Evolutionary conservation across 2,329 filamentous ascomycete species (phyloP).

Genomic region (Phaeosphaeriaceae sp.): DNA sequence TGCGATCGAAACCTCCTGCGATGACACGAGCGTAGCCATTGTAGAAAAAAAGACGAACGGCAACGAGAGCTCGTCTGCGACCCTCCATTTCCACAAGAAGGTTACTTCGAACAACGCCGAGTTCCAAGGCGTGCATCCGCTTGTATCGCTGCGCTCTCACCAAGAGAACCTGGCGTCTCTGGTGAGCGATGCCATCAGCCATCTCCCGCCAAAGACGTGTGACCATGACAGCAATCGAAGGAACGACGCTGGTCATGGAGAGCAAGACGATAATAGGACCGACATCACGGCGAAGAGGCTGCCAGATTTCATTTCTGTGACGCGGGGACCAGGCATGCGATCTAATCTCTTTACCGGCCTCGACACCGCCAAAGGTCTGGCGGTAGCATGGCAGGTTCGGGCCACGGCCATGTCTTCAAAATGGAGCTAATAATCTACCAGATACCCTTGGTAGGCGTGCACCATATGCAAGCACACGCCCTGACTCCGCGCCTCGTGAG

Average conservation of each 20-base stretch:
- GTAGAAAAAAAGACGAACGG: slow-evolving; percentile 65
- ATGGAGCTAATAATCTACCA: slow-evolving; percentile 13
- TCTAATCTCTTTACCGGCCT: slow-evolving; percentile 79
- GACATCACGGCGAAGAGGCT: slow-evolving; percentile 39
- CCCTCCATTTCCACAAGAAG: slow-evolving; percentile 79
- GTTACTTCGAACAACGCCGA: slow-evolving; percentile 79
- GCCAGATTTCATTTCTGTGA: slow-evolving; percentile 88
- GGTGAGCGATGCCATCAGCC: slow-evolving; percentile 67
- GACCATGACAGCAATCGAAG: neutral
- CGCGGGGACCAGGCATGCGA: slow-evolving; percentile 88
- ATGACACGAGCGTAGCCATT: slow-evolving; percentile 90
- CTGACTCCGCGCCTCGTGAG: slow-evolving; percentile 81
- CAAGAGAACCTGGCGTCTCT: slow-evolving; percentile 72
- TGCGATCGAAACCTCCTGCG: slow-evolving; percentile 85
- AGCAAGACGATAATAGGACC: neutral
- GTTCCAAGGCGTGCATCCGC: slow-evolving; percentile 81
- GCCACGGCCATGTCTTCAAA: neutral
- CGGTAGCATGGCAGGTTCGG: slow-evolving; percentile 73
- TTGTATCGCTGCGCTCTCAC: slow-evolving; percentile 77
- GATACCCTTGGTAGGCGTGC: slow-evolving; percentile 81
- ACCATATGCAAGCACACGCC: slow-evolving; percentile 98
- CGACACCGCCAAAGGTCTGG: slow-evolving; percentile 84
- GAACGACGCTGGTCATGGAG: neutral
- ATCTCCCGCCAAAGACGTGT: slow-evolving; percentile 54
- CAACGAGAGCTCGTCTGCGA: slow-evolving; percentile 49